Evolutionary conservation across 2,329 filamentous ascomycete species (phyloP).

Genomic region (Aspergillus fumigatiaffinis): DNA sequence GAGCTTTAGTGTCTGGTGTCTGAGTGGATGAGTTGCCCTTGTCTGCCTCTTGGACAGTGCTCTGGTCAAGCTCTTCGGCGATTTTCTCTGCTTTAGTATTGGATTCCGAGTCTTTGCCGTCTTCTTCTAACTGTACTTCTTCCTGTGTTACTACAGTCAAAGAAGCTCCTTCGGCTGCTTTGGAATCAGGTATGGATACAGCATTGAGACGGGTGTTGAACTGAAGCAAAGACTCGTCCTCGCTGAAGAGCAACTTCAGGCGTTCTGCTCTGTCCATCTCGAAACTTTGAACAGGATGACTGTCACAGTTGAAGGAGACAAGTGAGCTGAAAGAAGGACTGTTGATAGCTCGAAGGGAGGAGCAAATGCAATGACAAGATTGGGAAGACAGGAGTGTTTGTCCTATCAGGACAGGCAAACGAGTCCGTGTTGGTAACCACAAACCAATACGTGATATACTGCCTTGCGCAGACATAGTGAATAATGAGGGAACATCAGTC

Average conservation of each 20-base stretch:
- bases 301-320: not conserved
- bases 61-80: not conserved
- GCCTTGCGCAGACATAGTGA: not conserved
- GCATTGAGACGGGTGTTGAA: slow-evolving; percentile 17
- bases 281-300: not conserved
- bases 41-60: not conserved
- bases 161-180: not conserved
- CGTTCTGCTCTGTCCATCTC: slow-evolving; percentile 24
- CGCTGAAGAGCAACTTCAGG: slow-evolving; percentile 27
- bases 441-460: not conserved
- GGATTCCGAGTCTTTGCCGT: not conserved
- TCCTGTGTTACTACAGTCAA: not conserved
- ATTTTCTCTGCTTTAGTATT: not conserved
- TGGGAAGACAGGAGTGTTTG: not conserved
- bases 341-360: not conserved
- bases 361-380: not conserved
- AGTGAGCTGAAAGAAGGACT: not conserved
- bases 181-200: not conserved
- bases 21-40: not conserved
- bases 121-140: not conserved
- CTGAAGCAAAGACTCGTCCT: slow-evolving; percentile 21
- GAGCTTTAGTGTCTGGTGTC: not conserved
- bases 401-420: not conserved
- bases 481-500: not conserved
- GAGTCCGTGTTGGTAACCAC: not conserved